Conservation (phyloP, 2,329 filamentous ascomycete species). For the Botrytis porri region DNA sequence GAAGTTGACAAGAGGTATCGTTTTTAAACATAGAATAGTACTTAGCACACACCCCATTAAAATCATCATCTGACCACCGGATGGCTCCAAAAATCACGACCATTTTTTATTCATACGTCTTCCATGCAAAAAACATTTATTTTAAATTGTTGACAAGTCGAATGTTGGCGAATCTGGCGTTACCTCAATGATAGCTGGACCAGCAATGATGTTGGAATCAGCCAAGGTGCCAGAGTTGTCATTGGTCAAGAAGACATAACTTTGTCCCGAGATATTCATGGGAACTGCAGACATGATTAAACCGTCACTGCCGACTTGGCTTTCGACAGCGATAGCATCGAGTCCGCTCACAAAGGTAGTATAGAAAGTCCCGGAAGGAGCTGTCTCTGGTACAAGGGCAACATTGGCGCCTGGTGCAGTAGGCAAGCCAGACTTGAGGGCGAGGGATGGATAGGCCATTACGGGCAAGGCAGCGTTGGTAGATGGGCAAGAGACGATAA, state of each 20-base stretch:
- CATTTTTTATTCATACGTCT: no score
- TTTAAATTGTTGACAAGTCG: conserved; percentile 26
- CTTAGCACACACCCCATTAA: background rate
- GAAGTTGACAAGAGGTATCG: background rate
- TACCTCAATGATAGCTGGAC: conserved; percentile 40
- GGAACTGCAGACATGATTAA: conserved; percentile 37
- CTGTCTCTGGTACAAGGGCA: conserved; percentile 32
- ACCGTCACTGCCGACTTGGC: conserved; percentile 31
- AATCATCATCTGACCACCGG: background rate
- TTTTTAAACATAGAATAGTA: background rate
- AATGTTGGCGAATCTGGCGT: conserved; percentile 34
- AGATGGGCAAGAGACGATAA: conserved; percentile 57
- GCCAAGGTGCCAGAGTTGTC: conserved; percentile 39
- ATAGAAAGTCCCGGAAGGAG: conserved; percentile 34
- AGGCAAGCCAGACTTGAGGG: conserved; percentile 32
- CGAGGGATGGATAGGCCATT: conserved; percentile 55
- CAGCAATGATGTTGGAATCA: conserved; percentile 42
- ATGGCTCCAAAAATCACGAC: background rate
- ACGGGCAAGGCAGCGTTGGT: conserved; percentile 56
- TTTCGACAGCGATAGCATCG: conserved; percentile 39
- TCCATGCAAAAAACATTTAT: background rate
- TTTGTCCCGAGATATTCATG: conserved; percentile 40
- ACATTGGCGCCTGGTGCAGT: conserved; percentile 27
- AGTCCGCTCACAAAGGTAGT: conserved; percentile 40
- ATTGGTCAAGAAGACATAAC: conserved; percentile 43